Evolutionary conservation across 768 basidiomycete genomes (phyloP), one percentile per base, ranked within the genome.

Genomic region (Auriculariales sp.): DNA sequence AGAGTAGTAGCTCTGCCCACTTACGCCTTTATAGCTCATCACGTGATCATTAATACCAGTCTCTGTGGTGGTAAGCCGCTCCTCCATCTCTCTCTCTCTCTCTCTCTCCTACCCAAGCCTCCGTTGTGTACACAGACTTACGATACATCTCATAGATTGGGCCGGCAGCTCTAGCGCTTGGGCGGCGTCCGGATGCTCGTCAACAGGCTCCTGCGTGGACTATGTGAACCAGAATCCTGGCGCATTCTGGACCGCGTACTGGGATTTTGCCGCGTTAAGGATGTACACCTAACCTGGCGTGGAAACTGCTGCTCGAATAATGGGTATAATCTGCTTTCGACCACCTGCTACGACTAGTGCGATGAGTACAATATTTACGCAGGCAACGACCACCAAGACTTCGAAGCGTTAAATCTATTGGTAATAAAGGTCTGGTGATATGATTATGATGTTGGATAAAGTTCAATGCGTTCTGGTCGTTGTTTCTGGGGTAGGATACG

Each of bases 191-290:
- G 63, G 60, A 10, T 64, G 63, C 44, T 63, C 64, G 6, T n/a
- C n/a, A n/a, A n/a, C n/a, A n/a, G 62, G 60, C 3, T 53, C 55
- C 45, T 64, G 63, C 28, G 52, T 61, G 11, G 58, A 75, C 53
- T 81, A 66, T 54, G 81, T 83, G 55, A 71, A 78, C 65, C 71
- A 73, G 52, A 79, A 83, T 56, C 85, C 85, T 1, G 60, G 63
- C 3, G 79, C 79, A 7, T 87, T 88, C 64, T 54, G 56, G 6
- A 66, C 81, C 30, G 82, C 86, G 0, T 86, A 78, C 68, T 88
- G 83, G 39, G 39, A 44, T 25, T 24, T 44, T 25, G 39, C 39
- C 27, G 39, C 39, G 22, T 15, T 44, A 7, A 19, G 39, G 22
- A 25, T 44, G 9, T 44, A 44, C 39, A 44, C 17, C 7, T 44